A percentile compares a stretch with the other conserved stretches of the same genome.
These are phyloP conservation scores for Tubosaeta sp. DNA, from an alignment of 768 basidiomycete species.

Conservation along the genomic window DNA sequence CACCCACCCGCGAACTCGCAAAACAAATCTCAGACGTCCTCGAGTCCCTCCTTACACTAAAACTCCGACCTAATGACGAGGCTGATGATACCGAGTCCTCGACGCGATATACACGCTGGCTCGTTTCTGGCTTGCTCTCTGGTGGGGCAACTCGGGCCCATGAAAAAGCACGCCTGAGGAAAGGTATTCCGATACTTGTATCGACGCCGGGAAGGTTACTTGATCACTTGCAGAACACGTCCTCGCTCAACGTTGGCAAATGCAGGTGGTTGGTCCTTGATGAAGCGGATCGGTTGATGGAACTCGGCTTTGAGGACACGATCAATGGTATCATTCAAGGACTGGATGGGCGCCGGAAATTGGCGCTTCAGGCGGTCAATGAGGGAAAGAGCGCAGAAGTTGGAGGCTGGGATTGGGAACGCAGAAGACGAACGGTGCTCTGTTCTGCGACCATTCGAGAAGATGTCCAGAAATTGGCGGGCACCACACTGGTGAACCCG, in stretches of 20 bases:
- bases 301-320: slow-evolving; percentile 95
- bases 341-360: slow-evolving; percentile 74
- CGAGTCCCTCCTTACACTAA: slow-evolving; percentile 72
- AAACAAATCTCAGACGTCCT: slow-evolving; percentile 97
- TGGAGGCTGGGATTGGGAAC: slow-evolving; percentile 82
- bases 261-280: slow-evolving; percentile 95
- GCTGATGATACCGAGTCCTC: slow-evolving; percentile 42
- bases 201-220: slow-evolving; percentile 93
- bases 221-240: slow-evolving; percentile 95
- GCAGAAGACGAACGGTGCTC: slow-evolving; percentile 76
- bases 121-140: slow-evolving; percentile 88
- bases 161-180: slow-evolving; percentile 92
- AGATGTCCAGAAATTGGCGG: slow-evolving; percentile 91
- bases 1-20: slow-evolving; percentile 92
- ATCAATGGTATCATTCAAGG: slow-evolving; percentile 86
- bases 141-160: slow-evolving; percentile 94
- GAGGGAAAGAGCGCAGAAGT: slow-evolving; percentile 69
- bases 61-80: slow-evolving; percentile 57
- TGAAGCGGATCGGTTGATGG: slow-evolving; percentile 97
- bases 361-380: slow-evolving; percentile 62
- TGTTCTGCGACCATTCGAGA: slow-evolving; percentile 97
- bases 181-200: slow-evolving; percentile 93
- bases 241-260: slow-evolving; percentile 88
- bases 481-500: slow-evolving; percentile 72
- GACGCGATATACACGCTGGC: slow-evolving; percentile 73